Conservation (phyloP, 148 eudicot species). For the Bassia scoparia region DNA sequence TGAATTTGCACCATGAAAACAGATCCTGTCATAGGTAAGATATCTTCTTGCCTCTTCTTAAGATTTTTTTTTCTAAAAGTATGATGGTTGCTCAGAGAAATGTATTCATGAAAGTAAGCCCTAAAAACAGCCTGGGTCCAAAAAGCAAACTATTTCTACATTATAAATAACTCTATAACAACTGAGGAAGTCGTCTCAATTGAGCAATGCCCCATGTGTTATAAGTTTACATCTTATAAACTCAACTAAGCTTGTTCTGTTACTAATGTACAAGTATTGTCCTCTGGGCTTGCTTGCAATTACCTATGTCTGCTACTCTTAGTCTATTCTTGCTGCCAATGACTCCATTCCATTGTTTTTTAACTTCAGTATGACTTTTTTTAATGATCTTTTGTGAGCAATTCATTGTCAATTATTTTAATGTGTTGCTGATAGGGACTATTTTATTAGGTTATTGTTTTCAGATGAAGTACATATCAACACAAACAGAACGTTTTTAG, state of each 20-base stretch:
- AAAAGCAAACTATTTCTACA: background rate
- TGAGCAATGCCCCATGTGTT: background rate
- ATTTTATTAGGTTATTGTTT: slow-evolving; percentile 76
- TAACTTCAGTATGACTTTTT: background rate
- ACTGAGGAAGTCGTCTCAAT: background rate
- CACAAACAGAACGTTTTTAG: slow-evolving; percentile 79
- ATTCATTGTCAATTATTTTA: background rate
- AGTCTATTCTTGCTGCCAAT: background rate
- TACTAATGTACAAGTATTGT: background rate
- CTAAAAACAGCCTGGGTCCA: background rate
- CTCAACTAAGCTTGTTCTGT: background rate
- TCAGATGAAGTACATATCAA: slow-evolving; percentile 97
- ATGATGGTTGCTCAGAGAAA: background rate
- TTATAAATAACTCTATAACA: background rate
- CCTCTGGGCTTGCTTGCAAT: background rate
- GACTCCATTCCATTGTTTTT: background rate
- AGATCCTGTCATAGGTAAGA: background rate
- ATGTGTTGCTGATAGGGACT: slow-evolving; percentile 17
- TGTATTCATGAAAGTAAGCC: background rate
- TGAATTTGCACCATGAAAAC: background rate
- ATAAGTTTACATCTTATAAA: background rate
- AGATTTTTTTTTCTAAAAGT: background rate
- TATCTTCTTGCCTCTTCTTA: background rate
- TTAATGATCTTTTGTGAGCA: background rate
- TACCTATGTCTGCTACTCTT: background rate